These are phyloP conservation scores for Cerrena zonata DNA, from an alignment of 1,284 basidiomycete species.

Conservation along the genomic window DNA sequence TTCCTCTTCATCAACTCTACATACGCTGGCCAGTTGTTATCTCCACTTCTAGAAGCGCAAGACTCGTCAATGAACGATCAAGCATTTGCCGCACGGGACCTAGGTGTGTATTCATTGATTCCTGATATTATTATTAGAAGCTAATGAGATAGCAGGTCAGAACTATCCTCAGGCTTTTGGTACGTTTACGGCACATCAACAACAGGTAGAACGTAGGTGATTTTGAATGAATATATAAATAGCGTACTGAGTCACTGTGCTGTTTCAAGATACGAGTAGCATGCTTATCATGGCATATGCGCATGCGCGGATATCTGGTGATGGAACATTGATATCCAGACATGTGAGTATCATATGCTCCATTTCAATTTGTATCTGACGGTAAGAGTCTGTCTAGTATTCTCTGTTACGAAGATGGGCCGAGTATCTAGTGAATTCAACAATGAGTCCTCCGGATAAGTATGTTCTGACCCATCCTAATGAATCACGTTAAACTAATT, in stretches of 20 bases:
- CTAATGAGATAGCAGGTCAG: too few relatives aligned
- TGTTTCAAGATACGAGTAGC: conserved; percentile 45
- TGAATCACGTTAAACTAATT: conserved; percentile 37
- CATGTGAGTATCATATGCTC: conserved; percentile 38
- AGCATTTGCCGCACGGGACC: conserved; percentile 35
- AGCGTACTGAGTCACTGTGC: neutral
- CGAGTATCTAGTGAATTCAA: conserved; percentile 55
- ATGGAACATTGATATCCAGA: conserved; percentile 43
- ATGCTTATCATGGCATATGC: conserved; percentile 70
- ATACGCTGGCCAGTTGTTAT: conserved; percentile 35
- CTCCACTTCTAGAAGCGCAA: conserved; percentile 41
- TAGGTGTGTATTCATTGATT: conserved; percentile 27
- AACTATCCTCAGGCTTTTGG: conserved; percentile 24
- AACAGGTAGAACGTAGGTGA: conserved; percentile 24
- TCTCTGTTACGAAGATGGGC: conserved; percentile 61
- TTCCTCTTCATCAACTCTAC: conserved; percentile 43
- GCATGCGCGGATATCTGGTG: conserved; percentile 55
- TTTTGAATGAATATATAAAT: neutral
- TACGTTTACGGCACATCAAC: conserved; percentile 18
- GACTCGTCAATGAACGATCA: conserved; percentile 21
- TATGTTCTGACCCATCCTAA: conserved; percentile 36
- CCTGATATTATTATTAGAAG: too few relatives aligned
- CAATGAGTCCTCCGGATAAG: conserved; percentile 47
- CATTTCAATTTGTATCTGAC: conserved; percentile 1
- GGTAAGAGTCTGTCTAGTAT: too few relatives aligned